Conservation (phyloP, 1,284 basidiomycete genomes). For the Chalciporus sp. region DNA sequence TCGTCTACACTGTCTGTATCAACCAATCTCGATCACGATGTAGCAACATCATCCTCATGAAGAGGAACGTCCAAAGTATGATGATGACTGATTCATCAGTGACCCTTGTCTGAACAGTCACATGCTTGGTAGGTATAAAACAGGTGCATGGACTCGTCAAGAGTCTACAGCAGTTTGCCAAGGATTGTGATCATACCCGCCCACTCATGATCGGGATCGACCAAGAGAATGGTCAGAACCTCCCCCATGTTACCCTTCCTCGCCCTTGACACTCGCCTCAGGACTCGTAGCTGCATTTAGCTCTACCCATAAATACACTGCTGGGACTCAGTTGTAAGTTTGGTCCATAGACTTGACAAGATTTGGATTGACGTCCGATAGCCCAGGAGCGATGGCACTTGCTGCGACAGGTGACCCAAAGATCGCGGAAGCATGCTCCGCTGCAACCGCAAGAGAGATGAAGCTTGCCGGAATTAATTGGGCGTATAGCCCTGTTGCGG, state of each 20-base stretch:
- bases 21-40: neutral
- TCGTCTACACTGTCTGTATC: neutral
- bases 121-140: slow-evolving; percentile 42
- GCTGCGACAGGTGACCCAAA: slow-evolving; percentile 54
- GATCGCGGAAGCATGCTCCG: slow-evolving; percentile 49
- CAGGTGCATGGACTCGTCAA: slow-evolving; percentile 52
- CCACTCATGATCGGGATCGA: slow-evolving; percentile 70
- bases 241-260: neutral
- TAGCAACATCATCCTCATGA: slow-evolving; percentile 68
- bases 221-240: slow-evolving; percentile 63
- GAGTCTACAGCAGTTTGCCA: slow-evolving; percentile 56
- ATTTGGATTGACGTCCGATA: slow-evolving; percentile 27
- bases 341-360: neutral
- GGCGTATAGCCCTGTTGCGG: slow-evolving; percentile 69
- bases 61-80: slow-evolving; percentile 60
- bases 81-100: neutral
- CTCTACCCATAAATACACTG: slow-evolving; percentile 37
- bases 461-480: slow-evolving; percentile 67
- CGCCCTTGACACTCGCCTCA: slow-evolving; percentile 24
- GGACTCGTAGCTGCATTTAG: slow-evolving; percentile 70
- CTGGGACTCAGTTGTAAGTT: slow-evolving; percentile 67
- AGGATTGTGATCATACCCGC: slow-evolving; percentile 52
- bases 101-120: neutral
- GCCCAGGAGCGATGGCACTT: slow-evolving; percentile 74
- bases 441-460: slow-evolving; percentile 56